These are phyloP conservation scores for Petunia hybrid DNA, from an alignment of 305 asterid species.

Conservation along the genomic window DNA sequence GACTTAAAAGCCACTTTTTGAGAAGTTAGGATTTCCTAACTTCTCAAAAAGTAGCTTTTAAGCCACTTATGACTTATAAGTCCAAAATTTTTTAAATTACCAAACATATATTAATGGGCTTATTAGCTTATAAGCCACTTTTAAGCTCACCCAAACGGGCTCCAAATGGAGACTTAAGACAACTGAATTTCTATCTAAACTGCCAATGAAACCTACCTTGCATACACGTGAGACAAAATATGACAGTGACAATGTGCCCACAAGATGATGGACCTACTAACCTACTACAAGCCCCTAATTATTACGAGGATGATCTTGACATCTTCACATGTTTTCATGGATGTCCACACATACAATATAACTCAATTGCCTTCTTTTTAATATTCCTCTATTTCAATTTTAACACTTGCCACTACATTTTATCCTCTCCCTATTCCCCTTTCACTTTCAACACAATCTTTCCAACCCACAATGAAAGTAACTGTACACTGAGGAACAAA, in stretches of 20 bases:
- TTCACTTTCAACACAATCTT: constrained; percentile 29
- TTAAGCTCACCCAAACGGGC: too few relatives aligned
- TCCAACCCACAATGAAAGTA: constrained; percentile 57
- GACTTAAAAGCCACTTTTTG: too few relatives aligned
- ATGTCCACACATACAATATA: constrained; percentile 34
- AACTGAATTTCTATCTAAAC: constrained; percentile 44
- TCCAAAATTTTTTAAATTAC: too few relatives aligned
- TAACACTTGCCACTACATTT: neutral
- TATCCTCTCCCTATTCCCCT: neutral
- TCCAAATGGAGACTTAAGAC: constrained; percentile 33
- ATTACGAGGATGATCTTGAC: constrained; percentile 47
- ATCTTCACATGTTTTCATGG: constrained; percentile 41
- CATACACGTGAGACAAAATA: constrained; percentile 46
- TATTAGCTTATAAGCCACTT: too few relatives aligned
- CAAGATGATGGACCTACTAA: constrained; percentile 19
- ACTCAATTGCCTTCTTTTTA: neutral
- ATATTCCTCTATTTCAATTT: neutral
- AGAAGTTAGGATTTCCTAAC: too few relatives aligned
- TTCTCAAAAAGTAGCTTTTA: too few relatives aligned
- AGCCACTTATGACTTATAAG: too few relatives aligned
- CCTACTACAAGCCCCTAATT: neutral
- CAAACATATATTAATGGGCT: too few relatives aligned
- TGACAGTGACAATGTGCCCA: constrained; percentile 33
- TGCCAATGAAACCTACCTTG: constrained; percentile 42
- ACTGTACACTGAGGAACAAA: constrained; percentile 44